Conservation (phyloP, 2,329 filamentous ascomycete genomes). For the Fusarium miscanthi region DNA sequence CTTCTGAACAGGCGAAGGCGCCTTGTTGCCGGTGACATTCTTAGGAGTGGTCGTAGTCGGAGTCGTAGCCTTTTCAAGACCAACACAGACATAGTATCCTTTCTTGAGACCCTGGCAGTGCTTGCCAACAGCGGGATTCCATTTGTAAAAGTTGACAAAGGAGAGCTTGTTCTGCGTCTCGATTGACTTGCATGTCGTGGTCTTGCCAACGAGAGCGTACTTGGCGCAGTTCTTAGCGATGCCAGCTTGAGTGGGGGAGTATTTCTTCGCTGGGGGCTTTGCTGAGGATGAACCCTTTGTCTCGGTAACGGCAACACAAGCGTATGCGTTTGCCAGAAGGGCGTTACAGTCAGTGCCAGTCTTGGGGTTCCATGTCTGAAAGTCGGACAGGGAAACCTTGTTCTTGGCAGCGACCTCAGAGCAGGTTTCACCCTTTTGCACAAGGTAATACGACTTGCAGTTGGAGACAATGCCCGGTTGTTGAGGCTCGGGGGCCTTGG, state of each 20-base stretch:
- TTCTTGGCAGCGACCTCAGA: not conserved
- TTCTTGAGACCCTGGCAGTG: not conserved
- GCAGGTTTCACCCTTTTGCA: not conserved
- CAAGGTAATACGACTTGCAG: not conserved
- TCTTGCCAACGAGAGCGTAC: not conserved
- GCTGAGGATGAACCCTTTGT: not conserved
- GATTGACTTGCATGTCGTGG: not conserved
- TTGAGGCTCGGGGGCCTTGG: not conserved
- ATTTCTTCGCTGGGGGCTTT: not conserved
- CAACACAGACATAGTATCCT: not conserved
- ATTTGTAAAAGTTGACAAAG: not conserved
- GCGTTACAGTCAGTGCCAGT: not conserved
- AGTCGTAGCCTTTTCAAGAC: not conserved
- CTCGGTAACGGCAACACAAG: not conserved
- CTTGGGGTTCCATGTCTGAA: not conserved
- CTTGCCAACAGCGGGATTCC: not conserved
- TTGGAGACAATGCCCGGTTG: not conserved
- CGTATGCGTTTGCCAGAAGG: not conserved
- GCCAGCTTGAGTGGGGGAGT: not conserved
- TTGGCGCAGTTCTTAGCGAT: not conserved
- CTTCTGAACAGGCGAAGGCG: not conserved
- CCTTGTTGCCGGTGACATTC: not conserved
- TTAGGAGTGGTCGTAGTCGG: not conserved
- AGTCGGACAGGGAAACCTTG: not conserved
- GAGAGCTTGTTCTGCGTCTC: not conserved